Evolutionary conservation across 768 basidiomycete genomes (phyloP).

Genomic region (Psilocybe cubensis): DNA sequence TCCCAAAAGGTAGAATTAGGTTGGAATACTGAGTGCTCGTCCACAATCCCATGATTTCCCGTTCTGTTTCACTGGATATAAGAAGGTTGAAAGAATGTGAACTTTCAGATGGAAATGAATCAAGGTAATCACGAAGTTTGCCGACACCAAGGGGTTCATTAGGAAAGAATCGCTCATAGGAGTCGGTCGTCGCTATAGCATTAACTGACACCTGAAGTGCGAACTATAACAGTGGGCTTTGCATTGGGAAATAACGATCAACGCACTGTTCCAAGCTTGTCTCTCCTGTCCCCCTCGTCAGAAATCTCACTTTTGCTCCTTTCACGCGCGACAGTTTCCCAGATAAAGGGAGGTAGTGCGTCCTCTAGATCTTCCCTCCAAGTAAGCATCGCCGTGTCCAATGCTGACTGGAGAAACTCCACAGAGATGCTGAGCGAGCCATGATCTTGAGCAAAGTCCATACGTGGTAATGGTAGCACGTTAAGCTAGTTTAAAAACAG

Average conservation of each 20-base stretch:
- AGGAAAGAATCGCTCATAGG: not conserved
- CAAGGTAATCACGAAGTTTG: not conserved
- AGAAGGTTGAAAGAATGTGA: not conserved
- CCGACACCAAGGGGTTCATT: not conserved
- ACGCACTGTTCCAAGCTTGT: not conserved
- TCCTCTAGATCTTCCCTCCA: not conserved
- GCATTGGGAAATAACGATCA: not conserved
- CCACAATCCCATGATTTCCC: not conserved
- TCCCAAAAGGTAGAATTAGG: not conserved
- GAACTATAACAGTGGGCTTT: not conserved
- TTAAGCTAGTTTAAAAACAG: too few relatives aligned
- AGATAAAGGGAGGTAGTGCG: not conserved
- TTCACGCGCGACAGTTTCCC: not conserved
- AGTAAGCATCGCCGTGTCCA: not conserved
- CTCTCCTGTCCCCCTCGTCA: not conserved
- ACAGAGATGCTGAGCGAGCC: too few relatives aligned
- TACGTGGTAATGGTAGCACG: too few relatives aligned
- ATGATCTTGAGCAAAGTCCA: too few relatives aligned
- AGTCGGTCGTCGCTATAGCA: not conserved
- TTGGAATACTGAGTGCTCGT: not conserved
- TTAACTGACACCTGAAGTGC: not conserved
- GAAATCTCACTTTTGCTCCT: not conserved
- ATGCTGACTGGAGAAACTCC: not conserved
- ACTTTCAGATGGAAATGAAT: not conserved
- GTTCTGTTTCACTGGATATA: not conserved